Evolutionary conservation across 129 eudicot species (phyloP).

Genomic region (Ambrosia artemisiifolia): DNA sequence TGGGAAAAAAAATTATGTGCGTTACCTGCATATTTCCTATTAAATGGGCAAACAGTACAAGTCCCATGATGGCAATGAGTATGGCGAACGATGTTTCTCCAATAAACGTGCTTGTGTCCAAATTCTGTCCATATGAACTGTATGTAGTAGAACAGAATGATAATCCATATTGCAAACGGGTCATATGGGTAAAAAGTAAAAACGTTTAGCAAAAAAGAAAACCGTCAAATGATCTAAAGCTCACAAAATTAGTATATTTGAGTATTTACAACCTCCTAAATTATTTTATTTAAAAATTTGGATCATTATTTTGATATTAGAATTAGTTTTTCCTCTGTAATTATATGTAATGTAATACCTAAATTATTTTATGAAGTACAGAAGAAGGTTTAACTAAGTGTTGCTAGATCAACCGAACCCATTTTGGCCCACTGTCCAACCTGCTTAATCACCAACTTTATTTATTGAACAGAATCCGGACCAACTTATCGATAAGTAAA

Average conservation of each 20-base stretch:
- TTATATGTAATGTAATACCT: too few relatives aligned
- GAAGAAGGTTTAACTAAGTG: too few relatives aligned
- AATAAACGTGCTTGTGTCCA: constrained; percentile 74
- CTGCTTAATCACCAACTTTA: too few relatives aligned
- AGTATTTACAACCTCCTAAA: neutral
- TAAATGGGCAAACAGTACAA: constrained; percentile 82
- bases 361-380: too few relatives aligned
- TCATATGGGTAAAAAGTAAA: constrained; percentile 1
- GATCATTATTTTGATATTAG: neutral
- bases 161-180: neutral
- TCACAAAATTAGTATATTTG: too few relatives aligned
- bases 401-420: too few relatives aligned
- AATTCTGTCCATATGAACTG: constrained; percentile 91
- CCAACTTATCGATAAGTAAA: neutral
- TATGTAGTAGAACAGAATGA: constrained; percentile 15
- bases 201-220: neutral
- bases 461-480: neutral
- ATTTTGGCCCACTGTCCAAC: too few relatives aligned
- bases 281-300: neutral
- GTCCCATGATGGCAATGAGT: constrained; percentile 81
- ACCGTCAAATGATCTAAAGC: neutral
- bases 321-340: neutral
- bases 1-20: neutral
- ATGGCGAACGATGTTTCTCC: constrained; percentile 80
- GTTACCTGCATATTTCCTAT: constrained; percentile 98